Conservation (phyloP, 2,329 filamentous ascomycete species). For the Colletotrichum acutatum region DNA sequence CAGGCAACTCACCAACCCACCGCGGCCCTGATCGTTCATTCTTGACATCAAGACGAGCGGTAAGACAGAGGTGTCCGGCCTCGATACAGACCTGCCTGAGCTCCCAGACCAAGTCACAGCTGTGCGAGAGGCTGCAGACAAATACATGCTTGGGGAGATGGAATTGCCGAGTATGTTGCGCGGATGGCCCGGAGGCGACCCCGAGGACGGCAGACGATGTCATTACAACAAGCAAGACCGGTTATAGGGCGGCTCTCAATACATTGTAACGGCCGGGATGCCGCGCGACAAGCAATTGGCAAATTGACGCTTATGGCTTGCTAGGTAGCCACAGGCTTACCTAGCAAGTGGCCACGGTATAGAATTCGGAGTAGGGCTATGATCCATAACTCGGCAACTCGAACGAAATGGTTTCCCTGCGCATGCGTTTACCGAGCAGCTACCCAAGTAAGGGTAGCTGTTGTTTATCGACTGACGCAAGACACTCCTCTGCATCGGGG, state of each 20-base stretch:
- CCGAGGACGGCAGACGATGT: slow-evolving; percentile 1
- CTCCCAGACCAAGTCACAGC: slow-evolving; percentile 4
- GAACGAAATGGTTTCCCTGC: background rate
- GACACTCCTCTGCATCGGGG: slow-evolving; percentile 5
- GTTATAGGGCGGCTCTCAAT: background rate
- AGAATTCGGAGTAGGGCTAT: slow-evolving; percentile 10
- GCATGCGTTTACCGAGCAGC: background rate
- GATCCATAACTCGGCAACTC: background rate
- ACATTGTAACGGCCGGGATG: background rate
- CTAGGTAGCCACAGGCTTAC: background rate
- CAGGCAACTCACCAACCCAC: background rate
- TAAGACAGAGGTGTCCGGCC: background rate
- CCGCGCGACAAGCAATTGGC: background rate
- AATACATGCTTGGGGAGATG: background rate
- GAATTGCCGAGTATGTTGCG: background rate
- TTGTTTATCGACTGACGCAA: slow-evolving; percentile 3
- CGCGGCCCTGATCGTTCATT: background rate
- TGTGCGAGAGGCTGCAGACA: slow-evolving; percentile 10
- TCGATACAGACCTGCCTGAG: background rate
- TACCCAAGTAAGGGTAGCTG: background rate
- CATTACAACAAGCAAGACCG: background rate
- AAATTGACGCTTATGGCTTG: background rate
- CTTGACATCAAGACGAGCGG: slow-evolving; percentile 20
- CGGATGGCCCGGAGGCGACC: slow-evolving; percentile 18
- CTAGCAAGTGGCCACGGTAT: background rate